Base-by-base conservation (phyloP, 495 filamentous ascomycete species). In the Annulohypoxylon stygium region DNA sequence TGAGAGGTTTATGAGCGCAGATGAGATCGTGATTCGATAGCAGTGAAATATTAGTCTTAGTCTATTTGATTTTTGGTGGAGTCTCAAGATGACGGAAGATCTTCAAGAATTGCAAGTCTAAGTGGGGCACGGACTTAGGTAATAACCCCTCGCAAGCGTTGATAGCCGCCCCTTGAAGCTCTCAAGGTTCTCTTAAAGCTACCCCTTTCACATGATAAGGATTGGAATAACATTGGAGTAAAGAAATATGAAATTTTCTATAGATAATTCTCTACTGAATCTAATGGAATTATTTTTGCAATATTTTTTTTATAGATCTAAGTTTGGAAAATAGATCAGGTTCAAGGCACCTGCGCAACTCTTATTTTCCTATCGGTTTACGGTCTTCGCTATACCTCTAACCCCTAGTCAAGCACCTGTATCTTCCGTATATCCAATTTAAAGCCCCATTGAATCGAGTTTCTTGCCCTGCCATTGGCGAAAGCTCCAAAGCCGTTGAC, bases 51-150 rank as follows among this genome's bases (percentile, higher is more conserved):
- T 53, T 53, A 11, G 20, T 14, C 9, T 53, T 53, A 53, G 48
- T 47, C 18, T 20, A 18, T 12, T 47, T 53, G 37, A 7, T 48
- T 16, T 48, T 62, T 33, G 43, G 60, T 69, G 55, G 69, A 68
- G 65, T 59, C 30, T 53, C 20, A n/a, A 51, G 12, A 70, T 70
- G 70, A 73, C 65, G 64, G 59, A 73, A 68, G 65, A 73, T 73
- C 61, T 37, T 30, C 53, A 3, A 37, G 20, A 57, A 33, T 18
- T 18, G 33, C 14, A 57, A 36, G n/a, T 11, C 16, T 36, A 16
- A 16, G 53, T 57, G 53, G 53, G 53, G 53, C 53, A 37, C 2
- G 7, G n/a, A 3, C 48, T 26, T 53, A 37, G 0, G 12, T 57
- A 36, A 37, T 12, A 55, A 2, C 51, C 25, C 30, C 33, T 16